Conservation (phyloP, 805 yeast species). For the Geotrichum ghanense region DNA sequence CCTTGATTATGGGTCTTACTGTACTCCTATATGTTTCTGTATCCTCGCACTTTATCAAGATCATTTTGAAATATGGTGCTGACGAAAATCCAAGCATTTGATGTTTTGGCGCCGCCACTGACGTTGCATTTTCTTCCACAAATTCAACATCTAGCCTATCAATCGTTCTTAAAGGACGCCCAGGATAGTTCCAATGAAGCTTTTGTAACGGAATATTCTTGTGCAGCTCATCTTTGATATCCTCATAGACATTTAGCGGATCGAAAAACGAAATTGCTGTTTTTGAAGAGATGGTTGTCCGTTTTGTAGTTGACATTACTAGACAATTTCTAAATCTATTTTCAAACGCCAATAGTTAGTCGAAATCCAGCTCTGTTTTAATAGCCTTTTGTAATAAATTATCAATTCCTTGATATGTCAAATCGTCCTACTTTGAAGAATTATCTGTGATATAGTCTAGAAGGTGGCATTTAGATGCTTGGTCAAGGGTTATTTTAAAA, state of each 20-base stretch:
- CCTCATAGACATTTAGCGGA: constrained; percentile 51
- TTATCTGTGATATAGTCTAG: no score
- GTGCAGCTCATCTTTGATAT: constrained; percentile 33
- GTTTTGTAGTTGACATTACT: background rate
- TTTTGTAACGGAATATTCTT: constrained; percentile 46
- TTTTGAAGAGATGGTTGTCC: constrained; percentile 2
- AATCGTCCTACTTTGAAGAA: no score
- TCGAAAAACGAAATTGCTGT: constrained; percentile 53
- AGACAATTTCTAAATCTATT: no score
- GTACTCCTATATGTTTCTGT: constrained; percentile 68
- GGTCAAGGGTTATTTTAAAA: no score
- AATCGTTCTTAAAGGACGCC: constrained; percentile 51
- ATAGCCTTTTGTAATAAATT: no score
- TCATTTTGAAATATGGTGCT: constrained; percentile 49
- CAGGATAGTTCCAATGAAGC: constrained; percentile 53
- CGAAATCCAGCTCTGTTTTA: background rate
- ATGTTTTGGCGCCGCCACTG: constrained; percentile 23
- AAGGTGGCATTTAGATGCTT: no score
- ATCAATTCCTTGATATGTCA: no score
- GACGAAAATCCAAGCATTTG: constrained; percentile 30
- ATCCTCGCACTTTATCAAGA: constrained; percentile 55
- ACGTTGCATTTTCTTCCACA: constrained; percentile 43
- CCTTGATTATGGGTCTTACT: constrained; percentile 69
- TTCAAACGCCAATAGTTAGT: constrained; percentile 10
- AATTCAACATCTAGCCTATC: constrained; percentile 44